Percentiles rank a stretch among this genome's conserved stretches.
phyloP scores from a whole-genome alignment of 129 eudicot species.

The Glebionis coronaria region DNA sequence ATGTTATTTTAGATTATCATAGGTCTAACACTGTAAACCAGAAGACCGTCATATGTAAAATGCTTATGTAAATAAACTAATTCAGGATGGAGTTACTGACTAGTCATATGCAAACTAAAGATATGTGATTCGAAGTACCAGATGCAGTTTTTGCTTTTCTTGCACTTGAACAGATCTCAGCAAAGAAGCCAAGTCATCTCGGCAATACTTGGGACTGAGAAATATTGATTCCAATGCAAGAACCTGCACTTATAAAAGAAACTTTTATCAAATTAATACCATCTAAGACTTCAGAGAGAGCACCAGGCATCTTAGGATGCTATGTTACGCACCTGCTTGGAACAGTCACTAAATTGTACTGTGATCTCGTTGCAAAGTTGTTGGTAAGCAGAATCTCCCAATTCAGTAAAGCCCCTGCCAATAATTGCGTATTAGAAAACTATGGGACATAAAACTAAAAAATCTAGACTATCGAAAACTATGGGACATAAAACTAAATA shows the following conservation, averaged over 20 bases:
- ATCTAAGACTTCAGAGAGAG: not conserved
- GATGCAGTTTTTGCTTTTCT: slow-evolving; percentile 86
- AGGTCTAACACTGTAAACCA: not conserved
- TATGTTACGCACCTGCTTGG: slow-evolving; percentile 67
- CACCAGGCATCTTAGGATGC: not conserved
- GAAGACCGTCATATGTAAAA: not conserved
- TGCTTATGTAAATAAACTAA: not conserved
- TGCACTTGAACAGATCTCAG: slow-evolving; percentile 84
- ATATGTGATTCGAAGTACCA: slow-evolving; percentile 41
- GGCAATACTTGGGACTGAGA: slow-evolving; percentile 59
- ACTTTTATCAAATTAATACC: slow-evolving; percentile 15
- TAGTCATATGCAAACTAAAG: slow-evolving; percentile 5
- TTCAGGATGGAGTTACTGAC: not conserved
- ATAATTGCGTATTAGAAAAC: slow-evolving; percentile 10
- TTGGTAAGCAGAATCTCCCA: slow-evolving; percentile 79
- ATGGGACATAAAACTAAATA: too few relatives aligned
- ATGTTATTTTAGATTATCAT: not conserved
- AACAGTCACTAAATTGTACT: slow-evolving; percentile 72
- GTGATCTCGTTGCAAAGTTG: slow-evolving; percentile 89
- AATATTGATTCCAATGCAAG: slow-evolving; percentile 72
- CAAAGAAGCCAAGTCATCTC: slow-evolving; percentile 76
- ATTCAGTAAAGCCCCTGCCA: slow-evolving; percentile 79
- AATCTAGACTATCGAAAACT: too few relatives aligned
- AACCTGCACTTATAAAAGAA: slow-evolving; percentile 51
- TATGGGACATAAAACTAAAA: too few relatives aligned